Percentiles rank a stretch among this genome's conserved stretches.
Conservation (phyloP, 306 rosid genomes). For the Vicia villosa region DNA sequence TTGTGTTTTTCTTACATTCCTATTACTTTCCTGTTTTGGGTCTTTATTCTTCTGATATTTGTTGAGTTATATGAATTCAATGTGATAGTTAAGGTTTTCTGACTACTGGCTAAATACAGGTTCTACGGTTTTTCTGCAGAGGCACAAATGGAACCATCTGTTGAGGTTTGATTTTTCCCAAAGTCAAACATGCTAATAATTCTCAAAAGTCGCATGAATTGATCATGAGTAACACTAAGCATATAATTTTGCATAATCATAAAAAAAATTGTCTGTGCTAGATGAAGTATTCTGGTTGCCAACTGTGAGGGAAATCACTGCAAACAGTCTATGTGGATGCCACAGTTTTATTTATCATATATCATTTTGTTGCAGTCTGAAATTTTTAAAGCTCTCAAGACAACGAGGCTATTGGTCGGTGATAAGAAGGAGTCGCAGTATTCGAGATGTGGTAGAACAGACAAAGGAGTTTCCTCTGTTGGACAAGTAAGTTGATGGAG, state of each 20-base stretch:
- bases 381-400: slow-evolving; percentile 74
- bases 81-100: slow-evolving; percentile 12
- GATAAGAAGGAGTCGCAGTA: slow-evolving; percentile 84
- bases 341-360: slow-evolving; percentile 31
- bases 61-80: slow-evolving; percentile 9
- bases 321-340: neutral
- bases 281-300: slow-evolving; percentile 29
- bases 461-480: slow-evolving; percentile 91
- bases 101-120: slow-evolving; percentile 50
- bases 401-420: slow-evolving; percentile 71
- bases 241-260: slow-evolving; percentile 32
- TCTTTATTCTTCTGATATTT: slow-evolving; percentile 21
- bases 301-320: neutral
- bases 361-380: slow-evolving; percentile 68
- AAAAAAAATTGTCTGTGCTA: slow-evolving; percentile 20
- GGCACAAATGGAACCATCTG: slow-evolving; percentile 88
- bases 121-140: slow-evolving; percentile 93
- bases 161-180: slow-evolving; percentile 64
- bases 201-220: slow-evolving; percentile 32
- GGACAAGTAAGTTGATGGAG: slow-evolving; percentile 78
- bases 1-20: no score
- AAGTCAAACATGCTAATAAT: slow-evolving; percentile 14
- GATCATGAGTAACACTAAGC: slow-evolving; percentile 19
- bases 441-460: slow-evolving; percentile 98
- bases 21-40: no score